Evolutionary conservation across 805 yeast genomes (phyloP), one percentile per base, ranked within the genome.

Genomic region (Candida germanica): DNA sequence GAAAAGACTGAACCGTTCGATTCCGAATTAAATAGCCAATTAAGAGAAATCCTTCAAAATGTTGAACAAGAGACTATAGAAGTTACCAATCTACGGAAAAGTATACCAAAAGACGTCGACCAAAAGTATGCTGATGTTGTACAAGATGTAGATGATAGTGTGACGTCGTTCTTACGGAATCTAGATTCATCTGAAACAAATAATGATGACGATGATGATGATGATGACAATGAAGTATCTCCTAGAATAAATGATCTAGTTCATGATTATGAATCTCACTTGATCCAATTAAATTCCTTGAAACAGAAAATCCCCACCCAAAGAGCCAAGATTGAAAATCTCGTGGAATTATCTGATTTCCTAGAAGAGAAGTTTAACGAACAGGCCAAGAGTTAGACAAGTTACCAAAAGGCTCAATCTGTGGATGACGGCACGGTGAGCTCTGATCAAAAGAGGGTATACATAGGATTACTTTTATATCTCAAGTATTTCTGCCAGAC

Each of bases 1-100:
- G 68, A 62, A 38, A 71, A 71, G 39, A 69, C 78, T 6, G 93
- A 82, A 52, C 87, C 89, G 1, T 83, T 82, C 55, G 91, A 86
- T 50, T 58, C 72, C 26, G 79, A 71, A 13, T 56, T 83, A 40
- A 81, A 83, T 54, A 79, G 75, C 39, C 54, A 66, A 37, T 70
- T 85, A 19, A 64, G 91, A 31, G 64, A 69, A 32, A 47, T 75
- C 32, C 75, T 83, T 43, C 69, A 69, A 32, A 66, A 71, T 25
- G 80, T 84, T 39, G 94, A 86, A 44, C 71, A 69, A 31, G 75
- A 74, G 42, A 77, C 87, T 0, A 70, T 77, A 1, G 70, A 66
- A 38, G 72, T 81, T 12, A 73, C 86, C 0, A 63, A 65, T 15
- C 55, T 80, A 36, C 61, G 93, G 33, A 65, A 76, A 33, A 66